Base-by-base conservation (phyloP, 768 basidiomycete genomes). In the Nidularia pulvinata region DNA sequence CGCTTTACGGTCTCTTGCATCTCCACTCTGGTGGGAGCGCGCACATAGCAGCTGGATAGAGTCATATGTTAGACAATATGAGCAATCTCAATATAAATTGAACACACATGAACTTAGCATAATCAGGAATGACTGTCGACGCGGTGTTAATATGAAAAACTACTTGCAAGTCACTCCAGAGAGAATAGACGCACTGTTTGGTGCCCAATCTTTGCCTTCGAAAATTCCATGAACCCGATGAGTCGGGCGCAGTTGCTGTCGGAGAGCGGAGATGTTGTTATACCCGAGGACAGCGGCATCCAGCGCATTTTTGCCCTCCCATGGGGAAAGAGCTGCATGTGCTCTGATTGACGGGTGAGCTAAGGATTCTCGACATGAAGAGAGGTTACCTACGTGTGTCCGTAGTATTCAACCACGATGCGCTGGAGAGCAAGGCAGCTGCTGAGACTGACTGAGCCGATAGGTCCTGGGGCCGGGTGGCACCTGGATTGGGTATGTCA, bases 281-380 rank as follows among this genome's bases (percentile, higher is more conserved):
- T 95, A 94, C 3, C 89, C 88, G 3, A 92, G 76, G 4, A 93
- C 88, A n/a, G 91, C 91, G 0, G 93, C 93, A 62, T 95, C 93
- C 10, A 93, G 69, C 1, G 92, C 86, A 57, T 94, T 93, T 55
- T 75, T 78, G 1, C 91, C 92, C 65, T 93, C 88, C 91, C 92
- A 93, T 22, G 91, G 92, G 19, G 86, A 87, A 30, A 89, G 72
- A 1, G 84, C 85, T 3, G 89, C 90, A 63, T 91, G 91, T 3
- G 91, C 89, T 9, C 89, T 91, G 52, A 9, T n/a, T 33, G 5
- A 46, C 50, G 37, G 37, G 19, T 19, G 19, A 19, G 19, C 19
- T 19, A 19, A 19, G 19, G 19, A 19, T 19, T 19, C 35, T 25
- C n/a, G 19, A 7, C 6, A 33, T 34, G 33, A 46, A 50, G 48